phyloP scores from a whole-genome alignment of 352 stramenopile species.

The Phytophthora melonis region DNA sequence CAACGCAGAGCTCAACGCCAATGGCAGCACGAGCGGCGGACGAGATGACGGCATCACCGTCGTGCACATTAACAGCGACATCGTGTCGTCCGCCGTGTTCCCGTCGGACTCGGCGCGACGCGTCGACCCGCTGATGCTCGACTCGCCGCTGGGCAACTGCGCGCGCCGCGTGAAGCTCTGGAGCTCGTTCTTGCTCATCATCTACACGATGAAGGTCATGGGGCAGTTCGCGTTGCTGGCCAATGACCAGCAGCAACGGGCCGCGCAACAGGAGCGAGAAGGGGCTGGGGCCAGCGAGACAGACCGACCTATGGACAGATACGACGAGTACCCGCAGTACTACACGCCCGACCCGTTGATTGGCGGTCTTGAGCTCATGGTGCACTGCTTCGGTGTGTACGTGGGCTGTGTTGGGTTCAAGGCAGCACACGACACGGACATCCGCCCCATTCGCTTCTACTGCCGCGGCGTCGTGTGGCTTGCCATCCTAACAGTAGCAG shows the following conservation, averaged over 20 bases:
- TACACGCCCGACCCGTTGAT: slow-evolving; percentile 83
- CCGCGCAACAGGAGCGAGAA: slow-evolving; percentile 42
- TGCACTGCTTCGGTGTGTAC: slow-evolving; percentile 88
- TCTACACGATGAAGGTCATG: slow-evolving; percentile 93
- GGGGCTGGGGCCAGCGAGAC: slow-evolving; percentile 37
- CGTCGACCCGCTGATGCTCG: slow-evolving; percentile 88
- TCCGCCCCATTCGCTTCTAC: slow-evolving; percentile 87
- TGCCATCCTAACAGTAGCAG: slow-evolving; percentile 73
- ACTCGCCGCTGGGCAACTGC: slow-evolving; percentile 84
- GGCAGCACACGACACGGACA: slow-evolving; percentile 87
- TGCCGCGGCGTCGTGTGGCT: slow-evolving; percentile 83
- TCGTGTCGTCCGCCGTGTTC: slow-evolving; percentile 87
- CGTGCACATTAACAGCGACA: slow-evolving; percentile 84
- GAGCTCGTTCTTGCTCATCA: slow-evolving; percentile 89
- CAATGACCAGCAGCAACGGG: slow-evolving; percentile 80
- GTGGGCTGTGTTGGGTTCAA: slow-evolving; percentile 90
- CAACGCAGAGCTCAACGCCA: slow-evolving; percentile 47
- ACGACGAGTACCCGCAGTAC: slow-evolving; percentile 83
- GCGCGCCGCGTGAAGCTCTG: slow-evolving; percentile 88
- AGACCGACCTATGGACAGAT: slow-evolving; percentile 55
- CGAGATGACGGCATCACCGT: slow-evolving; percentile 69
- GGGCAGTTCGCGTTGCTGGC: slow-evolving; percentile 84
- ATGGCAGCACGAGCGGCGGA: slow-evolving; percentile 27
- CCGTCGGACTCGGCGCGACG: slow-evolving; percentile 82
- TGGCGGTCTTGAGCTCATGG: slow-evolving; percentile 71